Conservation (phyloP, 495 filamentous ascomycete species). For the Aspergillus sparsus region DNA sequence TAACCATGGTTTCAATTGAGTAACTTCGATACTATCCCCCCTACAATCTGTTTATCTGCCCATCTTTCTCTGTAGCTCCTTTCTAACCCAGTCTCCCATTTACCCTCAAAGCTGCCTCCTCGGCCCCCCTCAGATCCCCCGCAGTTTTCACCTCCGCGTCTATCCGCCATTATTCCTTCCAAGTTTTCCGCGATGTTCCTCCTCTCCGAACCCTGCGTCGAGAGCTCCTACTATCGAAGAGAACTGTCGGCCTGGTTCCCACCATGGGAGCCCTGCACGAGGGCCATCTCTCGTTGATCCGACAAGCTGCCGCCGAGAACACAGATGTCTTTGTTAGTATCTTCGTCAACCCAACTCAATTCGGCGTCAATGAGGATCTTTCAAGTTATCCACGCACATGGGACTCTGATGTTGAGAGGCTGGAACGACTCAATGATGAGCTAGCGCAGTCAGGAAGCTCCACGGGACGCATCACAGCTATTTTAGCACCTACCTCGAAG, state of each 20-base stretch:
- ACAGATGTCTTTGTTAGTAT: slow-evolving; percentile 83
- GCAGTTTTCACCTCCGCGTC: slow-evolving; percentile 27
- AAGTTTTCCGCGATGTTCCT: slow-evolving; percentile 73
- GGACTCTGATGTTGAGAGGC: slow-evolving; percentile 66
- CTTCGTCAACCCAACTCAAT: slow-evolving; percentile 96
- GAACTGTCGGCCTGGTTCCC: slow-evolving; percentile 83
- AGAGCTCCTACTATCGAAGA: slow-evolving; percentile 63
- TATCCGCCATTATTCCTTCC: slow-evolving; percentile 47
- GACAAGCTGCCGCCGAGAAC: slow-evolving; percentile 80
- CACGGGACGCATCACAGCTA: slow-evolving; percentile 69
- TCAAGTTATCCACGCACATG: slow-evolving; percentile 88
- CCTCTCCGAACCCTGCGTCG: slow-evolving; percentile 71
- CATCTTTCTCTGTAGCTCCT: no score
- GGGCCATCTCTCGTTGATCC: slow-evolving; percentile 86
- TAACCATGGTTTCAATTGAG: neutral
- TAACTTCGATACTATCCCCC: neutral
- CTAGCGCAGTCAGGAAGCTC: slow-evolving; percentile 54
- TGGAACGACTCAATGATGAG: slow-evolving; percentile 70
- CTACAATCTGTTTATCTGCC: neutral
- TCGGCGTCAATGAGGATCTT: slow-evolving; percentile 87
- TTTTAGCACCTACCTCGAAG: slow-evolving; percentile 80
- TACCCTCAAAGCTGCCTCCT: slow-evolving; percentile 29
- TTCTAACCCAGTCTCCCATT: slow-evolving; percentile 14
- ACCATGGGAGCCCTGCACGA: slow-evolving; percentile 97
- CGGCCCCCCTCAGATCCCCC: slow-evolving; percentile 28